A percentile compares a stretch with the other conserved stretches of the same genome.
Evolutionary conservation across 2,329 filamentous ascomycete genomes (phyloP).

Genomic region (Sporothrix humicola): DNA sequence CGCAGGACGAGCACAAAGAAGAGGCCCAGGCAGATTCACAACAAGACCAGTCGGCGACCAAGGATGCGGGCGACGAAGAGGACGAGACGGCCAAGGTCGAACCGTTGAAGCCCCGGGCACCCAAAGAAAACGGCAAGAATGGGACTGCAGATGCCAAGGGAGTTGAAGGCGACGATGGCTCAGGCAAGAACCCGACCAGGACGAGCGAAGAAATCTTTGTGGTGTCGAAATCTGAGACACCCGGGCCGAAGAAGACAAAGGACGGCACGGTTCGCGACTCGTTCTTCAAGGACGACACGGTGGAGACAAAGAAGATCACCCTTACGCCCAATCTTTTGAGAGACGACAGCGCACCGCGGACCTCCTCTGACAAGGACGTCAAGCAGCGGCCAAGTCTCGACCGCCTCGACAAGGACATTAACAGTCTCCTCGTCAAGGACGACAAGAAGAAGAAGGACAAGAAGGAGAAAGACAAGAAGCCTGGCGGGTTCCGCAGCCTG

Average conservation of each 20-base stretch:
- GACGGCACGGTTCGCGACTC: constrained; percentile 91
- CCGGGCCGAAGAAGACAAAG: constrained; percentile 66
- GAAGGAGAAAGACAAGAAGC: constrained; percentile 72
- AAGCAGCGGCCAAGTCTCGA: constrained; percentile 74
- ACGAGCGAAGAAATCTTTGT: constrained; percentile 73
- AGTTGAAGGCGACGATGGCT: constrained; percentile 48
- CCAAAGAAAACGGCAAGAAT: constrained; percentile 48
- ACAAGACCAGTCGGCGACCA: constrained; percentile 39
- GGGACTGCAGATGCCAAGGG: constrained; percentile 41
- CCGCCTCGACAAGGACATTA: constrained; percentile 66
- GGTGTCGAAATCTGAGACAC: constrained; percentile 52
- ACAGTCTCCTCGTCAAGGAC: constrained; percentile 59
- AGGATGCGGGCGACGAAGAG: constrained; percentile 45
- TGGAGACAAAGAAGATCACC: constrained; percentile 96
- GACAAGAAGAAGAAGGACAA: constrained; percentile 76
- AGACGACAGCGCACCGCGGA: constrained; percentile 69
- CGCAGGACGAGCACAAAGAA: constrained; percentile 45
- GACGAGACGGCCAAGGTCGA: constrained; percentile 63
- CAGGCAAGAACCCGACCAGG: constrained; percentile 44
- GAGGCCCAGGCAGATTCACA: constrained; percentile 43
- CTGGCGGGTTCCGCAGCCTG: constrained; percentile 63
- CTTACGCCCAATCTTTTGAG: constrained; percentile 90
- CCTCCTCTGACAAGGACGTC: constrained; percentile 60
- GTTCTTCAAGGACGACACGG: constrained; percentile 95
- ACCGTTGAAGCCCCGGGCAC: constrained; percentile 57